A percentile compares a stretch with the other conserved stretches of the same genome.
Evolutionary conservation across 2,329 filamentous ascomycete species (phyloP).

Genomic region (Fusarium lyarnte): DNA sequence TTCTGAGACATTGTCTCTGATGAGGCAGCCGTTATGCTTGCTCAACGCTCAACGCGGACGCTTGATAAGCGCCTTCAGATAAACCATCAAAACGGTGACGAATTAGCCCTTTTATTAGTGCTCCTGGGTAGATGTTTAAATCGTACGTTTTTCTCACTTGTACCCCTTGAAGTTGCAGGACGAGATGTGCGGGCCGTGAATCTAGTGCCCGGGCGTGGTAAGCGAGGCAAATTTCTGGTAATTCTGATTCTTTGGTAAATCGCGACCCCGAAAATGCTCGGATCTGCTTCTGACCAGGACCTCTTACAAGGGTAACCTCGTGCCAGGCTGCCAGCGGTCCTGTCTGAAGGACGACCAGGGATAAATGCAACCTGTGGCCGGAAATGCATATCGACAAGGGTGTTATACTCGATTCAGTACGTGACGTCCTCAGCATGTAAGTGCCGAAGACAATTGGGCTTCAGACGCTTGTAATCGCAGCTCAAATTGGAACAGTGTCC

Average conservation of each 20-base stretch:
- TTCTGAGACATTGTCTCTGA: slow-evolving; percentile 36
- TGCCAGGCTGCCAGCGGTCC: not conserved
- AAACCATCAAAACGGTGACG: slow-evolving; percentile 22
- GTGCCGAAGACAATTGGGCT: slow-evolving; percentile 18
- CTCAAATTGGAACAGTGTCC: slow-evolving; percentile 32
- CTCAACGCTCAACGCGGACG: slow-evolving; percentile 24
- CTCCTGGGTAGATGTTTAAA: slow-evolving; percentile 7
- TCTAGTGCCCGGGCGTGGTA: slow-evolving; percentile 19
- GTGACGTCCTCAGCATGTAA: slow-evolving; percentile 30
- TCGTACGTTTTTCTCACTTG: slow-evolving; percentile 31
- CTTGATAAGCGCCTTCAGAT: slow-evolving; percentile 16
- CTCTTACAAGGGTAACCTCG: not conserved
- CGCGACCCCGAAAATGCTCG: slow-evolving; percentile 9
- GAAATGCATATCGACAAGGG: slow-evolving; percentile 15
- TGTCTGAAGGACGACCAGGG: not conserved
- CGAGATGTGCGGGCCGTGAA: slow-evolving; percentile 11
- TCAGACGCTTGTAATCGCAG: slow-evolving; percentile 3
- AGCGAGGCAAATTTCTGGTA: not conserved
- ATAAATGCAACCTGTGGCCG: not conserved
- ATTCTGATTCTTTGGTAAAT: not conserved
- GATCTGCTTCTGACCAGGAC: not conserved
- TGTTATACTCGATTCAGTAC: slow-evolving; percentile 2
- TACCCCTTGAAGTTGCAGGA: slow-evolving; percentile 2
- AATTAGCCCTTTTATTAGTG: slow-evolving; percentile 12
- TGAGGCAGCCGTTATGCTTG: slow-evolving; percentile 36